Conservation (phyloP, 2,329 filamentous ascomycete species). For the Amesomyces nigricolor region DNA sequence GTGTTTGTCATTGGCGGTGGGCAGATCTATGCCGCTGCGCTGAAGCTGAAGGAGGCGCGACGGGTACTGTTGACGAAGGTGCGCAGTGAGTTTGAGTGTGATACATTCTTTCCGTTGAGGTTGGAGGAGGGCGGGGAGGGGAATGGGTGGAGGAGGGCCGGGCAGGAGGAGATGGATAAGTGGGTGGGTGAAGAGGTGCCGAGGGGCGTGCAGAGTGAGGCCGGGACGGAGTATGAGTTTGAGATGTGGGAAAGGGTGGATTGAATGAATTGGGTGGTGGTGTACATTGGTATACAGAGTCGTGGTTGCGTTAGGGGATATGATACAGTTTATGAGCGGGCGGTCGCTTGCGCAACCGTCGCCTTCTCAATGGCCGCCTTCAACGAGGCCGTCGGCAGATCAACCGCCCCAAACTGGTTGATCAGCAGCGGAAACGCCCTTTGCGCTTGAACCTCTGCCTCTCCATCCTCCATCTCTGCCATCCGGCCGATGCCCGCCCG, state of each 20-base stretch:
- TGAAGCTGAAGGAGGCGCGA: constrained; percentile 52
- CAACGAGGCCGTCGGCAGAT: constrained; percentile 35
- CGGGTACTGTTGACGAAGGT: constrained; percentile 67
- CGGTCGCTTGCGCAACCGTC: constrained; percentile 17
- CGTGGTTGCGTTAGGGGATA: not conserved
- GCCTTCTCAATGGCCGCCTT: constrained; percentile 16
- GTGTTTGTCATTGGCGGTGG: constrained; percentile 88
- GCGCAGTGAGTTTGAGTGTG: constrained; percentile 64
- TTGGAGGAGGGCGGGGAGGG: constrained; percentile 38
- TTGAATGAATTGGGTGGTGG: not conserved
- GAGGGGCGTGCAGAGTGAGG: constrained; percentile 55
- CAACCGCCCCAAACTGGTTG: constrained; percentile 36
- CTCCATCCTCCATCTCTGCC: constrained; percentile 45
- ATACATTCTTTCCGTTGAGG: constrained; percentile 65
- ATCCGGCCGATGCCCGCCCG: constrained; percentile 43
- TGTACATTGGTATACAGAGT: not conserved
- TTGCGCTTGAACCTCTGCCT: constrained; percentile 29
- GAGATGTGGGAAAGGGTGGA: constrained; percentile 62
- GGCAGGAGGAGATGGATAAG: constrained; percentile 47
- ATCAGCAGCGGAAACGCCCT: constrained; percentile 42
- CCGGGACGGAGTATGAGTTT: constrained; percentile 61
- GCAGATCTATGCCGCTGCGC: constrained; percentile 71
- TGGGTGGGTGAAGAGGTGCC: constrained; percentile 63
- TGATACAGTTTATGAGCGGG: not conserved
- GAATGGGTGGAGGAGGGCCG: constrained; percentile 48